Evolutionary conservation across 345 rosid species (phyloP).

Genomic region (Carallia pectinifolia): DNA sequence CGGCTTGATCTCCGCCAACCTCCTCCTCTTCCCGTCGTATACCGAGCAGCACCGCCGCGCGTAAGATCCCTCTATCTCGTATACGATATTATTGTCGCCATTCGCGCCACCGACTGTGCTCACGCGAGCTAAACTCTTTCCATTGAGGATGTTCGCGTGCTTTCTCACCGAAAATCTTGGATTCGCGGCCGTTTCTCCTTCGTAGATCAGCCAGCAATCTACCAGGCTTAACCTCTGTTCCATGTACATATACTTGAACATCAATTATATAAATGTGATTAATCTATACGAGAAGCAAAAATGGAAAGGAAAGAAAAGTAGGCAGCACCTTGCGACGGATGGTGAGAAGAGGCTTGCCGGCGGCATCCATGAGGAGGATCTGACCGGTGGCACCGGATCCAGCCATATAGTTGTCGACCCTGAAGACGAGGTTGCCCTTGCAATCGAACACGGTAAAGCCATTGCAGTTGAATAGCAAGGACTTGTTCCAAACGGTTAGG

Average conservation of each 20-base stretch:
- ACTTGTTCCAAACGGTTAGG: constrained; percentile 93
- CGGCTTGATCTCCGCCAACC: constrained; percentile 61
- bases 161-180: constrained; percentile 59
- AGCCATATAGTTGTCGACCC: constrained; percentile 86
- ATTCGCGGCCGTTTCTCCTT: constrained; percentile 61
- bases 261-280: background rate
- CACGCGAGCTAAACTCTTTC: constrained; percentile 59
- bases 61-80: constrained; percentile 82
- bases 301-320: no score
- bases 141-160: constrained; percentile 42
- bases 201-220: constrained; percentile 80
- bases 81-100: constrained; percentile 23
- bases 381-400: constrained; percentile 41
- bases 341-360: constrained; percentile 86
- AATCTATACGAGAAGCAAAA: background rate
- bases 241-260: background rate
- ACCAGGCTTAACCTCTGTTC: constrained; percentile 62
- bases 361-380: constrained; percentile 87
- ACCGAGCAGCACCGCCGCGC: constrained; percentile 59
- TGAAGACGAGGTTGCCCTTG: constrained; percentile 65
- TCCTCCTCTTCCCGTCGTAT: constrained; percentile 53
- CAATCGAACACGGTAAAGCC: constrained; percentile 88
- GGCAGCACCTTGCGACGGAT: constrained; percentile 79
- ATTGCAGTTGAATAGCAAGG: constrained; percentile 84
- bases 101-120: constrained; percentile 1